phyloP scores from a whole-genome alignment of 208 protist species.

The Acanthamoeba lenticulata region DNA sequence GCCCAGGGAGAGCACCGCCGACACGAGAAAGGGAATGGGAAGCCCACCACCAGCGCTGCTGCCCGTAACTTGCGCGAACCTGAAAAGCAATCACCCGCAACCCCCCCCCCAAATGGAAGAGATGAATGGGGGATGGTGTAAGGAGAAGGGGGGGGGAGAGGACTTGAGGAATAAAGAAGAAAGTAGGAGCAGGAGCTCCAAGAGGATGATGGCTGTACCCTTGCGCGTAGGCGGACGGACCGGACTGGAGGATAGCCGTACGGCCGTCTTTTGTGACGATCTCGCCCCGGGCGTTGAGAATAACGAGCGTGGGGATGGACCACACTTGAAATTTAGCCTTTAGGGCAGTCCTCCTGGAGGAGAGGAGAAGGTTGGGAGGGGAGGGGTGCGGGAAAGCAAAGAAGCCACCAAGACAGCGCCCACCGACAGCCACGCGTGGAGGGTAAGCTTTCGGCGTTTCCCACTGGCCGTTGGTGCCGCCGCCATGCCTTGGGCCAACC shows the following conservation, averaged over 20 bases:
- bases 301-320: conserved; percentile 50
- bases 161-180: too few species aligned
- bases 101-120: too few species aligned
- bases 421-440: too few species aligned
- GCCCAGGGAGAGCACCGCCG: neutral
- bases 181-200: neutral
- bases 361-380: too few species aligned
- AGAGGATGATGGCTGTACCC: neutral
- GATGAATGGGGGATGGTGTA: too few species aligned
- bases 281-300: conserved; percentile 35
- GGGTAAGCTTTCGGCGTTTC: too few species aligned
- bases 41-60: neutral
- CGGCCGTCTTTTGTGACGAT: conserved; percentile 29
- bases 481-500: neutral
- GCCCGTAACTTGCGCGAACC: neutral
- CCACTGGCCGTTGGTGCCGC: neutral
- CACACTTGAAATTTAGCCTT: neutral
- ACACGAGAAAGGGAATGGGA: neutral
- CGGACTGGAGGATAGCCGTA: neutral
- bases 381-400: too few species aligned
- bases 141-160: too few species aligned
- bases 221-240: neutral
- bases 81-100: neutral
- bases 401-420: neutral
- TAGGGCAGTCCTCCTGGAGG: neutral